Evolutionary conservation across 2,329 filamentous ascomycete genomes (phyloP).

Genomic region (Nothopassalora personata): DNA sequence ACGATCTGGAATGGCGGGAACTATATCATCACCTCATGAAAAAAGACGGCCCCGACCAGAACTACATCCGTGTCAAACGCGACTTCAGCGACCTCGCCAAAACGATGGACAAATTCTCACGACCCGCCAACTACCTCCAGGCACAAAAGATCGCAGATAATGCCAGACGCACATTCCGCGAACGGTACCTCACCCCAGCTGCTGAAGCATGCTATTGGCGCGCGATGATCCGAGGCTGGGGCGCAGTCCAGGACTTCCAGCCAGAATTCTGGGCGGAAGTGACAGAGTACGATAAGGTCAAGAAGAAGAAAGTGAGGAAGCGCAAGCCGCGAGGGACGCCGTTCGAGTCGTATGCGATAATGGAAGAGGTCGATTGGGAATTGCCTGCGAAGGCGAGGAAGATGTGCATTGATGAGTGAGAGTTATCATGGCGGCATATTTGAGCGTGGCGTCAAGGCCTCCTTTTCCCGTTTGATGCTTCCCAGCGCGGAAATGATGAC

Average conservation of each 20-base stretch:
- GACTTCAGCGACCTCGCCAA: constrained; percentile 29
- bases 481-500: too few relatives aligned
- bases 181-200: constrained; percentile 27
- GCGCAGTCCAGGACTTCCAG: constrained; percentile 43
- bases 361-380: constrained; percentile 29
- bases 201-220: constrained; percentile 32
- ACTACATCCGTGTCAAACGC: constrained; percentile 25
- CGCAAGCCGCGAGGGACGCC: constrained; percentile 24
- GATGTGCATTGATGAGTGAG: constrained; percentile 22
- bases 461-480: too few relatives aligned
- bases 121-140: constrained; percentile 19
- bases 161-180: constrained; percentile 20
- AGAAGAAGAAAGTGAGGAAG: constrained; percentile 18
- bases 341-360: constrained; percentile 30
- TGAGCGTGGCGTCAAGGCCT: constrained; percentile 3
- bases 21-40: constrained; percentile 28
- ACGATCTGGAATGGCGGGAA: constrained; percentile 28
- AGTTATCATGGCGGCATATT: not conserved
- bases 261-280: constrained; percentile 22
- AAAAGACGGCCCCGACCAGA: constrained; percentile 25
- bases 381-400: constrained; percentile 24
- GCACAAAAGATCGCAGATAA: constrained; percentile 26
- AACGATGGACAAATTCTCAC: constrained; percentile 18
- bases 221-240: constrained; percentile 26
- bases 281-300: constrained; percentile 15